Evolutionary conservation across 106 monocot species (phyloP).

Genomic region (Apostasia shenzhenica): DNA sequence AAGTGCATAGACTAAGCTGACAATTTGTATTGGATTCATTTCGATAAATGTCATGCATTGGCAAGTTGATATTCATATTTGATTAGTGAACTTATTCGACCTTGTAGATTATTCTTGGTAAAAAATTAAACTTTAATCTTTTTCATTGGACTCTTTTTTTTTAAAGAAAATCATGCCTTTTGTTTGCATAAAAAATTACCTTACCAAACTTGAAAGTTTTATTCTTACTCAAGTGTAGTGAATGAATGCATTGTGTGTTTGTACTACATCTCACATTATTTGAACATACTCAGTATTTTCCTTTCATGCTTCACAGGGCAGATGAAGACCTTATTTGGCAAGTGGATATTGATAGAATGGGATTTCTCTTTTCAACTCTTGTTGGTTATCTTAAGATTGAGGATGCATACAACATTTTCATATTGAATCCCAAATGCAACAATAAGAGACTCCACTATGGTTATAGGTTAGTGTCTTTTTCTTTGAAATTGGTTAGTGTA

Average conservation of each 20-base stretch:
- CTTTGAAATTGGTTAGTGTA: neutral
- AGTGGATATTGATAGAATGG: conserved; percentile 82
- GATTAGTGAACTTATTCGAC: too few relatives aligned
- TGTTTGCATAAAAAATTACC: too few relatives aligned
- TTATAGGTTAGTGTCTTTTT: conserved; percentile 56
- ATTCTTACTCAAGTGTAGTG: too few relatives aligned
- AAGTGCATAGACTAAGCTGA: too few relatives aligned
- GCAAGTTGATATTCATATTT: too few relatives aligned
- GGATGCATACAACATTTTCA: conserved; percentile 81
- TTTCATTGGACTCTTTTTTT: too few relatives aligned
- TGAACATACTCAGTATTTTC: neutral
- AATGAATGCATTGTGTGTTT: neutral
- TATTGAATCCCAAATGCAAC: conserved; percentile 69
- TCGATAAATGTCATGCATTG: too few relatives aligned
- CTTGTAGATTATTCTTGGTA: too few relatives aligned
- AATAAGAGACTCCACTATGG: conserved; percentile 58
- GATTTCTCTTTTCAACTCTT: conserved; percentile 66
- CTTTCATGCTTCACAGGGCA: conserved; percentile 34
- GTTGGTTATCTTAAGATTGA: conserved; percentile 74
- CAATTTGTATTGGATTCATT: too few relatives aligned
- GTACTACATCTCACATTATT: neutral
- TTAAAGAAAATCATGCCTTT: too few relatives aligned
- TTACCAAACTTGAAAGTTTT: too few relatives aligned
- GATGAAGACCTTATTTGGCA: conserved; percentile 66
- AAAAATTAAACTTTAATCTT: too few relatives aligned